Evolutionary conservation across 129 eudicot genomes (phyloP).

Genomic region (Lonicera japonica): DNA sequence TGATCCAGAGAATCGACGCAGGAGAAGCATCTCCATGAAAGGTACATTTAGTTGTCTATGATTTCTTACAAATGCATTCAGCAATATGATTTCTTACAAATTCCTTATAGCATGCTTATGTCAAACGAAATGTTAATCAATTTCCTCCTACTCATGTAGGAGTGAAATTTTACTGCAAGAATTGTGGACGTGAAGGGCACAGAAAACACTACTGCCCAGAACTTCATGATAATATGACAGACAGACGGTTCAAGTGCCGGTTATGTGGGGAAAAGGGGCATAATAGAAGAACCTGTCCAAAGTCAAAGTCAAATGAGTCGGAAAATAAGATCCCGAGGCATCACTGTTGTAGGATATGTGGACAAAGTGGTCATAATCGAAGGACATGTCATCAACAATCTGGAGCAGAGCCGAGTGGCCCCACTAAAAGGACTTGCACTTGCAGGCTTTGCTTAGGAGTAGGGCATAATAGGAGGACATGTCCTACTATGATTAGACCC

Average conservation of each 20-base stretch:
- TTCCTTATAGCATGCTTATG: not conserved
- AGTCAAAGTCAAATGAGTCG: slow-evolving; percentile 19
- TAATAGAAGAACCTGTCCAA: slow-evolving; percentile 69
- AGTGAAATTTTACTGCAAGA: slow-evolving; percentile 59
- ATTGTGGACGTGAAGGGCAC: slow-evolving; percentile 86
- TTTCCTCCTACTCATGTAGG: slow-evolving; percentile 32
- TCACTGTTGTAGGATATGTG: slow-evolving; percentile 55
- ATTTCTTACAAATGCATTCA: not conserved
- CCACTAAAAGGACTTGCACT: slow-evolving; percentile 20
- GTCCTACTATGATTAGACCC: slow-evolving; percentile 20
- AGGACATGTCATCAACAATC: slow-evolving; percentile 54
- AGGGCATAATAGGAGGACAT: slow-evolving; percentile 49
- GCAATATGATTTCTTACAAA: not conserved
- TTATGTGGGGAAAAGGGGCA: slow-evolving; percentile 76
- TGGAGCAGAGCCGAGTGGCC: not conserved
- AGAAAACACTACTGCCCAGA: slow-evolving; percentile 81
- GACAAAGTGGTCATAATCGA: slow-evolving; percentile 60
- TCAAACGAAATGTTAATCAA: not conserved
- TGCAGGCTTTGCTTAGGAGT: slow-evolving; percentile 36
- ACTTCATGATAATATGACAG: slow-evolving; percentile 18
- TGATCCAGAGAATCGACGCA: slow-evolving; percentile 85
- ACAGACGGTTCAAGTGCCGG: slow-evolving; percentile 56
- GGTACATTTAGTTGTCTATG: slow-evolving; percentile 26
- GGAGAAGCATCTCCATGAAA: slow-evolving; percentile 83
- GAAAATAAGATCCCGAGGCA: slow-evolving; percentile 17